These are phyloP conservation scores for Nyssa sinensis DNA, from an alignment of 148 eudicot genomes.

Conservation along the genomic window DNA sequence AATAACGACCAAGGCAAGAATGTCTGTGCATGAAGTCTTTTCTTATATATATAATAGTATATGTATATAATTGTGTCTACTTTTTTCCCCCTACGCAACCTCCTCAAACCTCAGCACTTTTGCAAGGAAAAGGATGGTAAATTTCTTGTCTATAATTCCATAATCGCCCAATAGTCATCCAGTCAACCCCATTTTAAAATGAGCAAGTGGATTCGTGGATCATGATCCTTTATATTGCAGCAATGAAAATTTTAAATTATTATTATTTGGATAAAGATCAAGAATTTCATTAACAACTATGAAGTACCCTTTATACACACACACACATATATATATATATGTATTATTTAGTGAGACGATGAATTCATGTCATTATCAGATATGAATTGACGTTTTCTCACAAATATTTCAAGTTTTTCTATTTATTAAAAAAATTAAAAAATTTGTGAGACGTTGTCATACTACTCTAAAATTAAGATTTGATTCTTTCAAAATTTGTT, in stretches of 20 bases:
- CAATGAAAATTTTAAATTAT: neutral
- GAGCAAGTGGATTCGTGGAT: too few species aligned
- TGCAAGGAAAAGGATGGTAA: slow-evolving; percentile 7
- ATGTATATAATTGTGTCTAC: neutral
- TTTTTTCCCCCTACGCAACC: slow-evolving; percentile 6
- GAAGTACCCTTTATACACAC: too few species aligned
- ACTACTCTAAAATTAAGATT: too few species aligned
- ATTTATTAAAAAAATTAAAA: too few species aligned
- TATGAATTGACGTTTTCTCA: too few species aligned
- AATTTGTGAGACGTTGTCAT: too few species aligned
- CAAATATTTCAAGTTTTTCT: too few species aligned
- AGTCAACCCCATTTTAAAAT: neutral
- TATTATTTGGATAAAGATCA: too few species aligned
- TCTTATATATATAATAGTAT: neutral
- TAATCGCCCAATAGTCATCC: neutral
- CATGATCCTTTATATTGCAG: neutral
- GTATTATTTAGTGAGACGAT: too few species aligned
- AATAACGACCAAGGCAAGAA: slow-evolving; percentile 3
- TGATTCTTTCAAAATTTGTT: too few species aligned
- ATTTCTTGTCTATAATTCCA: slow-evolving; percentile 4
- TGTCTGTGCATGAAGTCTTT: neutral
- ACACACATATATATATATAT: too few species aligned
- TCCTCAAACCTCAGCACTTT: neutral
- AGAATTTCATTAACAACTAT: neutral
- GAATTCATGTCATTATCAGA: too few species aligned